phyloP scores from a whole-genome alignment of 768 basidiomycete species.

The Suillus subluteus region DNA sequence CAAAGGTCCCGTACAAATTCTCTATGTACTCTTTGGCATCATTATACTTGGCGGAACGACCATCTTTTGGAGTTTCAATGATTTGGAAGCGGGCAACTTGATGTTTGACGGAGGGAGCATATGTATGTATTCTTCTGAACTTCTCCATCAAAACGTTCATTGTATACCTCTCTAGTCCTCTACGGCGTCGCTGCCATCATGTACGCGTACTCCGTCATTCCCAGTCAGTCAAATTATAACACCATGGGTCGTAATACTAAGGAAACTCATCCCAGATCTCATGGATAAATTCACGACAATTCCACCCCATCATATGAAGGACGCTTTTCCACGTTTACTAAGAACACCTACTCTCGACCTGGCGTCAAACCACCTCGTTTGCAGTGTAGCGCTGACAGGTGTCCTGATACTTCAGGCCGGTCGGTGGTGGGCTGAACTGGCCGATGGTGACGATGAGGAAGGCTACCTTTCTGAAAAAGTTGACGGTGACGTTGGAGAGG shows the following conservation, averaged over 20 bases:
- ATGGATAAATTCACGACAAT: conserved; percentile 60
- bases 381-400: conserved; percentile 87
- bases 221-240: conserved; percentile 56
- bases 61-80: conserved; percentile 77
- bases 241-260: conserved; percentile 12
- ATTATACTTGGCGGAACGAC: conserved; percentile 63
- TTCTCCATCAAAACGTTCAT: neutral
- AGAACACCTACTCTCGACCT: conserved; percentile 73
- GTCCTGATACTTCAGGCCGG: conserved; percentile 83
- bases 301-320: conserved; percentile 52
- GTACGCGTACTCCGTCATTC: conserved; percentile 78
- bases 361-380: conserved; percentile 83
- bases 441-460: conserved; percentile 60
- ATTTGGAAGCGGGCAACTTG: conserved; percentile 79
- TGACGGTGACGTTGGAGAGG: conserved; percentile 19
- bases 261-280: conserved; percentile 46
- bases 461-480: conserved; percentile 34
- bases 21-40: conserved; percentile 61
- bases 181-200: conserved; percentile 72
- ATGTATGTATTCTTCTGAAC: conserved; percentile 52
- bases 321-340: conserved; percentile 66
- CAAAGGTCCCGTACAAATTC: conserved; percentile 58
- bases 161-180: conserved; percentile 56
- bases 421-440: conserved; percentile 82
- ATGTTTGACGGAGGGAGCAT: conserved; percentile 94